Evolutionary conservation across 192 early-diverging fungal genomes (phyloP).

Genomic region (Coemansia asiatica): DNA sequence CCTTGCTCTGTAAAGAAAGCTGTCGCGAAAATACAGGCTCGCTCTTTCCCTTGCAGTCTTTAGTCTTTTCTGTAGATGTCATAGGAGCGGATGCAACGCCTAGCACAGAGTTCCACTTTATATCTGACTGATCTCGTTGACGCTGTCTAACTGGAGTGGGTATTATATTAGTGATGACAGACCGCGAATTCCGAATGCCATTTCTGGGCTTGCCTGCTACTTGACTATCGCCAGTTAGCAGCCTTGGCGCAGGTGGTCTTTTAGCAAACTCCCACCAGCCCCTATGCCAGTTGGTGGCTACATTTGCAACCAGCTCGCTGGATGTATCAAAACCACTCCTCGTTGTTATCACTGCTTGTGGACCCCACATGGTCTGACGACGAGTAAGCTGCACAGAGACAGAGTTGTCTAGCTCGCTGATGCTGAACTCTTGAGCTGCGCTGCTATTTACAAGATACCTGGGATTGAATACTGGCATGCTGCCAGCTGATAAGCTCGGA

Average conservation of each 20-base stretch:
- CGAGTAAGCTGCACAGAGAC: not conserved
- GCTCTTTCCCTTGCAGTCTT: not conserved
- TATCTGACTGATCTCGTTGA: slow-evolving; percentile 42
- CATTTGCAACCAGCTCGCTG: no score
- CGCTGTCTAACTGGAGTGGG: slow-evolving; percentile 20
- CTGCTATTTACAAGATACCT: not conserved
- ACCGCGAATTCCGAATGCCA: not conserved
- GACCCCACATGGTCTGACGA: slow-evolving; percentile 32
- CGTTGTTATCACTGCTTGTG: not conserved
- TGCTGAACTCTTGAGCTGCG: slow-evolving; percentile 2
- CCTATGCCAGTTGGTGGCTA: not conserved
- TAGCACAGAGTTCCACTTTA: slow-evolving; percentile 49
- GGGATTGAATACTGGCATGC: slow-evolving; percentile 23
- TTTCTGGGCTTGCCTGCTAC: not conserved
- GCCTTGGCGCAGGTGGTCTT: slow-evolving; percentile 19
- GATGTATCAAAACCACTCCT: not conserved
- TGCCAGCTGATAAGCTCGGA: not conserved
- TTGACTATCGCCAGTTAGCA: not conserved
- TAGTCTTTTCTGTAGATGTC: not conserved
- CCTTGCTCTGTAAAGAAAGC: not conserved
- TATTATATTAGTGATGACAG: not conserved
- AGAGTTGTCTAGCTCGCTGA: slow-evolving; percentile 13
- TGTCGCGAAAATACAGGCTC: not conserved
- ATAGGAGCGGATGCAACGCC: slow-evolving; percentile 11
- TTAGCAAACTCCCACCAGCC: slow-evolving; percentile 43